phyloP scores from a whole-genome alignment of 108 stramenopile genomes.

The Poteriospumella lacustris region DNA sequence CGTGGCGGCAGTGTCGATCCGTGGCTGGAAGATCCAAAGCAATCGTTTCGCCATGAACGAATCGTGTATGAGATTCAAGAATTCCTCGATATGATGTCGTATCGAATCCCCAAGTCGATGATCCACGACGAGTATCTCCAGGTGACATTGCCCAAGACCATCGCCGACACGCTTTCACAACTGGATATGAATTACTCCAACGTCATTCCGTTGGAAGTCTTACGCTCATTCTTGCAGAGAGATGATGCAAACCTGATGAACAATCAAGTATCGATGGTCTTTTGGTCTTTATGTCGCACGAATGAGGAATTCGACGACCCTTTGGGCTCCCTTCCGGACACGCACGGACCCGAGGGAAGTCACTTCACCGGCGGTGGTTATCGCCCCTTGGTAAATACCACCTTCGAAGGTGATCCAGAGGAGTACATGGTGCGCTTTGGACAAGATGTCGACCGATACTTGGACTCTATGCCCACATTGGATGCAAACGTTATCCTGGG shows the following conservation, averaged over 20 bases:
- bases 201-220: neutral
- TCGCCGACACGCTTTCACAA: neutral
- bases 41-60: neutral
- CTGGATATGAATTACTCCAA: neutral
- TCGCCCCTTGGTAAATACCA: neutral
- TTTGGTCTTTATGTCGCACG: neutral
- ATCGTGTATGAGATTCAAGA: neutral
- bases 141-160: neutral
- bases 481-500: neutral
- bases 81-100: neutral
- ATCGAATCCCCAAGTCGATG: neutral
- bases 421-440: neutral
- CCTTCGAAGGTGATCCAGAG: neutral
- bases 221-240: neutral
- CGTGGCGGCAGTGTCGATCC: neutral
- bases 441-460: conserved; percentile 4
- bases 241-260: neutral
- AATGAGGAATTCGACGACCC: neutral
- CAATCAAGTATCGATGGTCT: neutral
- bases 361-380: neutral
- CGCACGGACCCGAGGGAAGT: neutral
- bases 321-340: neutral
- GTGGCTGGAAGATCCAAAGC: conserved; percentile 14
- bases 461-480: neutral
- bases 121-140: neutral